These are phyloP conservation scores for Schwanniomyces vanrijiae DNA, from an alignment of 805 yeast species.

Conservation along the genomic window DNA sequence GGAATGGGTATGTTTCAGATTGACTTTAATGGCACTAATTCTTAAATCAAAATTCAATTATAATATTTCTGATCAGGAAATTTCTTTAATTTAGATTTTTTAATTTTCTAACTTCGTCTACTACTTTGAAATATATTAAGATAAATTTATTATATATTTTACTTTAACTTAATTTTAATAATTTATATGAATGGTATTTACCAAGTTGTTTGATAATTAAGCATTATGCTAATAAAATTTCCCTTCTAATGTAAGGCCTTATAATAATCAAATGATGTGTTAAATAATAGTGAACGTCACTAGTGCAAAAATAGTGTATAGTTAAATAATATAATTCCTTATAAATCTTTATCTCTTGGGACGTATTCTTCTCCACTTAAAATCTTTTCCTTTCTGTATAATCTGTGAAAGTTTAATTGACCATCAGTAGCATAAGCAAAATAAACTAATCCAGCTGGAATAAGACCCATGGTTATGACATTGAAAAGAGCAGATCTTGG, in stretches of 20 bases:
- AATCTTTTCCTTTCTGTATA: conserved; percentile 35
- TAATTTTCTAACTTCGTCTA: not conserved
- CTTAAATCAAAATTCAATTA: not conserved
- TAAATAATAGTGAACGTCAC: not conserved
- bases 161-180: not conserved
- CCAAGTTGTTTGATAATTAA: conserved; percentile 1
- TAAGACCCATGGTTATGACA: conserved; percentile 34
- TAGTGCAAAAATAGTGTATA: not conserved
- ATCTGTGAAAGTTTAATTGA: conserved; percentile 28
- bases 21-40: conserved; percentile 10
- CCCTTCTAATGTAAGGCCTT: not conserved
- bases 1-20: conserved; percentile 28
- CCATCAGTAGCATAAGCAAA: conserved; percentile 41
- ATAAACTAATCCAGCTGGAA: conserved; percentile 38
- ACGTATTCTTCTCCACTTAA: conserved; percentile 37
- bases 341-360: conserved; percentile 46
- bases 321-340: conserved; percentile 3
- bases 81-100: not conserved
- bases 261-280: not conserved
- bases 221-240: not conserved
- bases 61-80: not conserved
- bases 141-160: not conserved
- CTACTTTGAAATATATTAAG: not conserved
- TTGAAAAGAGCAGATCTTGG: conserved; percentile 37
- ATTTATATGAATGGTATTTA: not conserved